Evolutionary conservation across 1,284 basidiomycete genomes (phyloP), one percentile per base, ranked within the genome.

Genomic region (Ganoderma lucidum): DNA sequence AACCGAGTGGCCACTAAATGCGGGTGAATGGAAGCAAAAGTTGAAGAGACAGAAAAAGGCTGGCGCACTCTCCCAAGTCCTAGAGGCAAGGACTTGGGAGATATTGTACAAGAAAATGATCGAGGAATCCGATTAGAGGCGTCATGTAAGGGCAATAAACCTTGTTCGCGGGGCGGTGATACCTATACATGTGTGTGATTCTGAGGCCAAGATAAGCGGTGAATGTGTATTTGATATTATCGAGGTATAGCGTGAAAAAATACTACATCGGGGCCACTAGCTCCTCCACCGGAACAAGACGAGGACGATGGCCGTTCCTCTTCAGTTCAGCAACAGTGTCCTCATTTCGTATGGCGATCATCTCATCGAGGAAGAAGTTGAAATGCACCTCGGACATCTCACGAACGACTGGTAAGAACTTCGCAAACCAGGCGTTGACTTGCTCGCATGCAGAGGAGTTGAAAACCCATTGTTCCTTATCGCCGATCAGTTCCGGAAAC

Each of bases 311-410:
- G 10, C 51, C 48, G 23, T 2, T 23, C 8, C 6, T 3, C 6
- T 8, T 45, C 19, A 53, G 51, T 6, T 28, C 51, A 30, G 51
- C 51, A 32, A 53, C 51, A 10, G 12, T 30, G 28, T 30, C 39
- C 28, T 45, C 28, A 14, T 62, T 62, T 3, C 15, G 28, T 3
- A 53, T 28, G 10, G 8, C 76, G 32, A 83, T 78, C 77, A 82
- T 78, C 69, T 82, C 80, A 68, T 83, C 82, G 0, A 83, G 75
- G 63, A 80, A 80, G 65, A 83, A 83, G 45, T 79, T 75, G 70
- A 75, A 83, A 39, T 74, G 59, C 1, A 67, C 67, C 12, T 60
- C 62, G 2, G 58, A 35, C 65, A 81, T 81, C 55, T 81, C 77
- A 0, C 71, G 30, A 1, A 79, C 70, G 8, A 83, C 80, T 0